Conservation (phyloP, 164 flowering plant genomes). For the Aristolochia californica region DNA sequence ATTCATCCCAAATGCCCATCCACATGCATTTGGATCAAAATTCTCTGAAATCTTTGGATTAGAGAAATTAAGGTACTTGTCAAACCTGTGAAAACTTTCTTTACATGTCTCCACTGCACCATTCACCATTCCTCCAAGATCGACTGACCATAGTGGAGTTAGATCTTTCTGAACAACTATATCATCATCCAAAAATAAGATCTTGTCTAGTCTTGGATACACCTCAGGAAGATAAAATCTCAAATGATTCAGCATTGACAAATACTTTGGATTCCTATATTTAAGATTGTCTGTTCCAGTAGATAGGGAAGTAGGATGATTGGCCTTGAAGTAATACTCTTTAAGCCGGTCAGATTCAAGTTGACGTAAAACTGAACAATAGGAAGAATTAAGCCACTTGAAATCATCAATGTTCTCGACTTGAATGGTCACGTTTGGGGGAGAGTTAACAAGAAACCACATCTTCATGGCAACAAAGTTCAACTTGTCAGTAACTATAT, state of each 20-base stretch:
- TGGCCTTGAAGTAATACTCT: constrained; percentile 84
- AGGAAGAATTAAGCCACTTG: constrained; percentile 93
- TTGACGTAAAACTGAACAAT: constrained; percentile 87
- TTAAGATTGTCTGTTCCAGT: constrained; percentile 75
- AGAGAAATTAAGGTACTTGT: constrained; percentile 89
- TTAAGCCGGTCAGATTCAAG: constrained; percentile 76
- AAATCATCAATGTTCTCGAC: constrained; percentile 83
- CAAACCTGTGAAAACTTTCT: constrained; percentile 93
- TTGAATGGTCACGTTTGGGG: constrained; percentile 45
- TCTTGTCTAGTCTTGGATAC: constrained; percentile 78
- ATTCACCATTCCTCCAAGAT: constrained; percentile 87
- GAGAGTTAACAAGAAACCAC: constrained; percentile 84
- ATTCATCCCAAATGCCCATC: constrained; percentile 99
- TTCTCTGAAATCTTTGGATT: constrained; percentile 65
- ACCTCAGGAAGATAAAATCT: constrained; percentile 98
- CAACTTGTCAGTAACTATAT: constrained; percentile 80
- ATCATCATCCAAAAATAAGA: constrained; percentile 94
- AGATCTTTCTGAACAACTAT: constrained; percentile 94
- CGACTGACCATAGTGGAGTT: constrained; percentile 76
- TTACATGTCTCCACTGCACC: constrained; percentile 98
- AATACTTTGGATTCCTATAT: constrained; percentile 88
- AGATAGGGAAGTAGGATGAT: constrained; percentile 65
- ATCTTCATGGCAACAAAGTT: constrained; percentile 89
- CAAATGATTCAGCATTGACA: constrained; percentile 96
- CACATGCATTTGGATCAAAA: constrained; percentile 90